A percentile compares a stretch with the other conserved stretches of the same genome.
Evolutionary conservation across 768 basidiomycete genomes (phyloP).

Genomic region (Ramaria sp.): DNA sequence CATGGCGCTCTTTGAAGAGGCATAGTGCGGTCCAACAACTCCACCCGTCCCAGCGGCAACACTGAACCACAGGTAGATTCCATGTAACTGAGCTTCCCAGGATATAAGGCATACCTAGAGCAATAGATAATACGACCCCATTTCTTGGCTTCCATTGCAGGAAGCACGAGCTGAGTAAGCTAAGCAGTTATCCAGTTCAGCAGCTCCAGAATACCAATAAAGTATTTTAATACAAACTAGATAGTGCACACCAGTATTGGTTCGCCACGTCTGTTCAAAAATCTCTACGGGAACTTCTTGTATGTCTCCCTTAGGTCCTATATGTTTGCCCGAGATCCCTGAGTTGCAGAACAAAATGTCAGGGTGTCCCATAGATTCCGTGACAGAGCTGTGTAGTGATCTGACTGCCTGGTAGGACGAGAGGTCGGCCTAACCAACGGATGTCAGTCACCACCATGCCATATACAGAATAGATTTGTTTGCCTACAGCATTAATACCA

Average conservation of each 20-base stretch:
- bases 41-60: slow-evolving; percentile 43
- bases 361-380: slow-evolving; percentile 33
- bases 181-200: slow-evolving; percentile 12
- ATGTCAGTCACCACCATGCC: background rate
- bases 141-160: slow-evolving; percentile 37
- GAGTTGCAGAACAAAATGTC: slow-evolving; percentile 45
- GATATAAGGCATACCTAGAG: slow-evolving; percentile 28
- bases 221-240: slow-evolving; percentile 25
- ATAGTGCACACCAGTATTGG: slow-evolving; percentile 36
- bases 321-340: slow-evolving; percentile 29
- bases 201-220: background rate
- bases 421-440: slow-evolving; percentile 26
- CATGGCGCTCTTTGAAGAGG: slow-evolving; percentile 44
- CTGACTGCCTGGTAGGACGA: slow-evolving; percentile 35
- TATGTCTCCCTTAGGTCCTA: slow-evolving; percentile 37
- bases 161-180: slow-evolving; percentile 42
- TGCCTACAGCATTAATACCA: slow-evolving; percentile 30
- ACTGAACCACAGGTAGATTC: slow-evolving; percentile 16
- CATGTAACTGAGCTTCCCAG: background rate
- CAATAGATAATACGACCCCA: slow-evolving; percentile 43
- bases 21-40: slow-evolving; percentile 46
- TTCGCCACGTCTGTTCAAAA: slow-evolving; percentile 37
- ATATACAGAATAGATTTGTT: background rate
- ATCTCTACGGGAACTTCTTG: slow-evolving; percentile 31
- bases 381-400: slow-evolving; percentile 32